phyloP scores from a whole-genome alignment of 352 stramenopile genomes.

The Blastocystis hominis region DNA sequence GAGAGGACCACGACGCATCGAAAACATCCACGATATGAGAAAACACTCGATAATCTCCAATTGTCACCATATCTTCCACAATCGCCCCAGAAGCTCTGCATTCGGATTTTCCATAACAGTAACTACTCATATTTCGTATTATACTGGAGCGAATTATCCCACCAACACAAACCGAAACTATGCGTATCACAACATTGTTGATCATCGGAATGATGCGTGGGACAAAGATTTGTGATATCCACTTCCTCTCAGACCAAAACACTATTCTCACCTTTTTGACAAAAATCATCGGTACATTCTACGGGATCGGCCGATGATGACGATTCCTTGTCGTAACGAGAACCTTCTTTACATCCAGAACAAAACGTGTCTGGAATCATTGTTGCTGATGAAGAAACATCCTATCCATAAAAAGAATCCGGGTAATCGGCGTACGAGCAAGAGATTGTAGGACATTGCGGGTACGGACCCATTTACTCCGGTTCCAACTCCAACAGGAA shows the following conservation, averaged over 20 bases:
- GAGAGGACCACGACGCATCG: background rate
- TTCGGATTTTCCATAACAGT: background rate
- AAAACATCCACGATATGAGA: conserved; percentile 3
- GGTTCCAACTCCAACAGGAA: background rate
- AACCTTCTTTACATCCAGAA: background rate
- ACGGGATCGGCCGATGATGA: background rate
- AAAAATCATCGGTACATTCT: background rate
- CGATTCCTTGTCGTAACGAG: background rate
- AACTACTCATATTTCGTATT: conserved; percentile 3
- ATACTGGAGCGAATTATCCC: conserved; percentile 21
- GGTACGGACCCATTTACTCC: background rate
- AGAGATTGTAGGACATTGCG: background rate
- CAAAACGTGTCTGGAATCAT: conserved; percentile 35
- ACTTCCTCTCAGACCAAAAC: background rate
- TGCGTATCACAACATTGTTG: conserved; percentile 5
- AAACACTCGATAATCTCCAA: background rate
- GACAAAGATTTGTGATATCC: background rate
- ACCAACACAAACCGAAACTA: background rate
- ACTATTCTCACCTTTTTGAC: background rate
- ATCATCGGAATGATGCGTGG: background rate
- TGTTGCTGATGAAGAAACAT: conserved; percentile 24
- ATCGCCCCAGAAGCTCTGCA: background rate
- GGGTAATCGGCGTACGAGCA: background rate
- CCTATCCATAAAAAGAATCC: background rate
- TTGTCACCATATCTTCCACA: background rate